A percentile compares a stretch with the other conserved stretches of the same genome.
Conservation (phyloP, 2,329 filamentous ascomycete genomes). For the Pseudogymnoascus sp. region DNA sequence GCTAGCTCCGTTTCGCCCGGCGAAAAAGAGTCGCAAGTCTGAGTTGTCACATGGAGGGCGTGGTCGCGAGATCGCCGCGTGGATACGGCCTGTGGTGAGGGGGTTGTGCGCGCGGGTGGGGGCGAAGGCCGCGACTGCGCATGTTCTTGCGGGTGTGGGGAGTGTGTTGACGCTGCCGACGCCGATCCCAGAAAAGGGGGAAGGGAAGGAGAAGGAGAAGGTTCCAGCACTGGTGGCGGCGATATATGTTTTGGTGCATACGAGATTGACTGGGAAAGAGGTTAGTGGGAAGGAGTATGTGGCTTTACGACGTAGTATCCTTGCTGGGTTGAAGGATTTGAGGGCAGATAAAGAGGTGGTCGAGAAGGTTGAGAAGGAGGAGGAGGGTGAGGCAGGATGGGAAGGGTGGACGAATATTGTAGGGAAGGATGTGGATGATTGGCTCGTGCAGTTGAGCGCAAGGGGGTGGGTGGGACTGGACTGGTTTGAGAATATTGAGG, state of each 20-base stretch:
- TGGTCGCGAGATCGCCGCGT: conserved; percentile 41
- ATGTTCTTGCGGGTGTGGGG: conserved; percentile 68
- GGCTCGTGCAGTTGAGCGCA: conserved; percentile 47
- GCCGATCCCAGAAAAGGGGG: conserved; percentile 12
- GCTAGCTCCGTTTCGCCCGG: conserved; percentile 31
- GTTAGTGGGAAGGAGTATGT: conserved; percentile 37
- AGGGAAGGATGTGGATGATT: conserved; percentile 50
- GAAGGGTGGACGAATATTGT: conserved; percentile 43
- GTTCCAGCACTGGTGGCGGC: conserved; percentile 49
- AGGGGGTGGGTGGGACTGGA: conserved; percentile 41
- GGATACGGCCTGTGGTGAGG: conserved; percentile 63
- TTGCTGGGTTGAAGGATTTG: conserved; percentile 34
- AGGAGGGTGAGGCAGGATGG: conserved; percentile 42
- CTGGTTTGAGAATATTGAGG: conserved; percentile 52
- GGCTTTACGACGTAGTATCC: conserved; percentile 38
- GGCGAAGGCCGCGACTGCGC: conserved; percentile 56
- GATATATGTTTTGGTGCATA: conserved; percentile 52
- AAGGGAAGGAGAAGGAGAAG: conserved; percentile 37
- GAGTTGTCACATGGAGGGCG: conserved; percentile 17
- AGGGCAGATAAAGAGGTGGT: conserved; percentile 33
- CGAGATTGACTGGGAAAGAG: conserved; percentile 34
- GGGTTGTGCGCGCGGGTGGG: conserved; percentile 55
- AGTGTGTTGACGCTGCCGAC: conserved; percentile 29
- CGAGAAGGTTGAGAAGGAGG: conserved; percentile 36
- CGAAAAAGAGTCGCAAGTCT: conserved; percentile 17